Evolutionary conservation across 2,329 filamentous ascomycete species (phyloP), one percentile per base, ranked within the genome.

Genomic region (Xylaria sp.): DNA sequence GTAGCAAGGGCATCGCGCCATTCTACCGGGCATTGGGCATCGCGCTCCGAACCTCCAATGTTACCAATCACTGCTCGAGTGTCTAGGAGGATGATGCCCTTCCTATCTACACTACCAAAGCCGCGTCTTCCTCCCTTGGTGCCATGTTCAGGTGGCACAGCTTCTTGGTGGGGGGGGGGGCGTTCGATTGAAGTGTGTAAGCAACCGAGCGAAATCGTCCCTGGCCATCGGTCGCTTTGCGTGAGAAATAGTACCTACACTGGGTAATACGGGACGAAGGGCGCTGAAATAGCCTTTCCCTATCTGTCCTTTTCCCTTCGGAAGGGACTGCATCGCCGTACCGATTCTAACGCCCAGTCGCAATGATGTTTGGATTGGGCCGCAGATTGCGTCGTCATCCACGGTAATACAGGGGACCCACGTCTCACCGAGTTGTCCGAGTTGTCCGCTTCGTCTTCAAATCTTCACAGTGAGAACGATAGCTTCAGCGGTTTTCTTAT

Each of bases 1-100:
- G 65, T 61, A 41, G 44, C 62, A 66, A 63, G 67, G 69, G 44
- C 63, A 61, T 9, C 31, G 13, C 52, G n/a, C 52, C 15, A n/a
- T 34, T n/a, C 8, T 37, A 31, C 51, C 28, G 50, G 23, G 51
- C 56, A 34, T 56, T 41, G 55, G 7, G 57, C 41, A 63, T 41
- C 37, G 44, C 57, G 39, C 37, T 41, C 59, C 37, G 39, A 50
- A n/a, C n/a, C 52, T 48, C 39, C 52, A 44, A 50, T 46, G 54
- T 31, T 37, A 56, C 64, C 57, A 65, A 61, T 57, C 51, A 58
- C 9, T 8, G 3, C 8, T 50, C 28, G 13, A 56, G 39, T 34
- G 15, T 15, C 51, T 6, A 44, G 50, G 13, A 58, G 46, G 31
- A 12, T 5, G 23, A 28, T 55, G 55, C n/a, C 34, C 41, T 59